Conservation (phyloP, 1,139 yeast genomes). For the Kluyveromyces marxianus region DNA sequence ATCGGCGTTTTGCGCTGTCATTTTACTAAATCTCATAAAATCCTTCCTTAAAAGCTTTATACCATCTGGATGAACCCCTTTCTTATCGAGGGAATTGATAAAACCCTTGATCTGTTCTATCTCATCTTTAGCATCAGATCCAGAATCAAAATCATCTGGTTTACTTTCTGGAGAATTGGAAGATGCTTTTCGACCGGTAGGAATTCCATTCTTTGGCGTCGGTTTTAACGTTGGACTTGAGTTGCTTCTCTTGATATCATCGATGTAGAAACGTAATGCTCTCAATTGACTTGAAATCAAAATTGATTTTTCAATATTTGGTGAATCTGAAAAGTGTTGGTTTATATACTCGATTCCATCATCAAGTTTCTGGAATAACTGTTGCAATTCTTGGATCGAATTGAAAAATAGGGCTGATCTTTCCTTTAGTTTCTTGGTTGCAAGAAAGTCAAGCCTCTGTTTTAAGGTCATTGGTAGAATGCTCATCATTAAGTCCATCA, state of each 20-base stretch:
- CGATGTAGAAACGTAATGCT: slow-evolving; percentile 48
- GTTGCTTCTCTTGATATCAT: slow-evolving; percentile 36
- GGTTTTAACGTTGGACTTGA: neutral
- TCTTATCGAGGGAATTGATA: slow-evolving; percentile 34
- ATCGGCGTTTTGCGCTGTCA: slow-evolving; percentile 56
- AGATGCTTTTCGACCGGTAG: neutral
- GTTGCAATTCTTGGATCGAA: slow-evolving; percentile 34
- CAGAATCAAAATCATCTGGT: slow-evolving; percentile 22
- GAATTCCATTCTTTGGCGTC: neutral
- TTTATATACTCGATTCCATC: slow-evolving; percentile 31
- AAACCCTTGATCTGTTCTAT: slow-evolving; percentile 42
- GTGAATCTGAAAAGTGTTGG: slow-evolving; percentile 41
- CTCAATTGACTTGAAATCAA: slow-evolving; percentile 56
- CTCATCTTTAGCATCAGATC: slow-evolving; percentile 38
- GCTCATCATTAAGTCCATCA: slow-evolving; percentile 50
- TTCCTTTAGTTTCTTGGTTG: slow-evolving; percentile 31
- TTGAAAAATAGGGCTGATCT: slow-evolving; percentile 33
- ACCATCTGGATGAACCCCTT: slow-evolving; percentile 41
- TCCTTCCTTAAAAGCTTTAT: slow-evolving; percentile 50
- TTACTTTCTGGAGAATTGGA: neutral
- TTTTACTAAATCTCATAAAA: slow-evolving; percentile 46
- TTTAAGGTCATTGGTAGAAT: slow-evolving; percentile 51
- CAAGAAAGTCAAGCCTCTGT: slow-evolving; percentile 40
- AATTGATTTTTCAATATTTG: slow-evolving; percentile 48
- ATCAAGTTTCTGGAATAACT: slow-evolving; percentile 29